These are phyloP conservation scores for Colletotrichum ledebouriae DNA, from an alignment of 2,329 filamentous ascomycete species.

Conservation along the genomic window DNA sequence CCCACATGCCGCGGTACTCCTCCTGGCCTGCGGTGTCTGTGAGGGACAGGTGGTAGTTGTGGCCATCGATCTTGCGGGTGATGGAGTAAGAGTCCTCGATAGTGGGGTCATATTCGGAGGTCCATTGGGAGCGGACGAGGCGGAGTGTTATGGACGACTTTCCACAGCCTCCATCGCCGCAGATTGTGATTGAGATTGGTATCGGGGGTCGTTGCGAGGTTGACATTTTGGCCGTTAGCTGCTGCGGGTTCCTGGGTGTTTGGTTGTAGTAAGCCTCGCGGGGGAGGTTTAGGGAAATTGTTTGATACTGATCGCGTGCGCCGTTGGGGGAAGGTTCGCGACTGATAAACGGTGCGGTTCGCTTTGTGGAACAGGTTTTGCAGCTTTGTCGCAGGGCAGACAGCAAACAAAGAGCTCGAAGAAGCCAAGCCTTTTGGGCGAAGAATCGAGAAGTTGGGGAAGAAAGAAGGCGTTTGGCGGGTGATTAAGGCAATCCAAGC, in stretches of 20 bases:
- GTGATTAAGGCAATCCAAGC: background rate
- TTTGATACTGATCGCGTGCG: no score
- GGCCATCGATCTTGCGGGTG: constrained; percentile 82
- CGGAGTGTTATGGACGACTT: constrained; percentile 89
- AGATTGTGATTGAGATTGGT: constrained; percentile 83
- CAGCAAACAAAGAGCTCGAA: no score
- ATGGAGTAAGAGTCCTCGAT: constrained; percentile 90
- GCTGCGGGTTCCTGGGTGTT: background rate
- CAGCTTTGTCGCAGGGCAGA: no score
- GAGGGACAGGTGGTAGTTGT: constrained; percentile 82
- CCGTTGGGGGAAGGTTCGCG: background rate
- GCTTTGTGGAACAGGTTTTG: no score
- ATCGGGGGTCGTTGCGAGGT: constrained; percentile 57
- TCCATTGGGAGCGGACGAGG: constrained; percentile 86
- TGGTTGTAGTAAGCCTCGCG: background rate
- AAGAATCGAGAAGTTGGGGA: no score
- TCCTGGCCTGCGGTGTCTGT: constrained; percentile 92
- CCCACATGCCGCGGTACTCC: constrained; percentile 91
- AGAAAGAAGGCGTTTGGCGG: no score
- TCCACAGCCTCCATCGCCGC: constrained; percentile 86
- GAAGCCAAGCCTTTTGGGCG: background rate
- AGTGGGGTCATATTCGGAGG: constrained; percentile 83
- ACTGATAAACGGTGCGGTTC: background rate
- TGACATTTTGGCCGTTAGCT: constrained; percentile 19
- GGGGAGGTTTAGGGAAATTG: background rate